These are phyloP conservation scores for Lentinula sp. DNA, from an alignment of 768 basidiomycete genomes.

Conservation along the genomic window DNA sequence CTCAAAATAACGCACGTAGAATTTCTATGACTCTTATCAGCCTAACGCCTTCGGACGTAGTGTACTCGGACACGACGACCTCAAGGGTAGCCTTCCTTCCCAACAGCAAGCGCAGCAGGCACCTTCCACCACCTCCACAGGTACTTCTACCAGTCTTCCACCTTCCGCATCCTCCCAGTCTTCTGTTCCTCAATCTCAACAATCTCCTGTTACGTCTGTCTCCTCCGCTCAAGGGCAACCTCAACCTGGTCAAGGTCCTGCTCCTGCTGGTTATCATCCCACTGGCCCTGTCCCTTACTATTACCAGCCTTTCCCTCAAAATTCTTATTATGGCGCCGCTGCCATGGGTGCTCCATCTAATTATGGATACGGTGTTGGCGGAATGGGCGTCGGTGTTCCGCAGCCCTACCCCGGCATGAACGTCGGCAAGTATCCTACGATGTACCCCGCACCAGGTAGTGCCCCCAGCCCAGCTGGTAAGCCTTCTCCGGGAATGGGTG, in stretches of 20 bases:
- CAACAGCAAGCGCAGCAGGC: conserved; percentile 44
- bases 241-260: conserved; percentile 47
- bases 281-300: conserved; percentile 45
- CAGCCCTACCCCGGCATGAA: conserved; percentile 40
- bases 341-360: conserved; percentile 32
- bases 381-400: conserved; percentile 29
- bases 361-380: conserved; percentile 39
- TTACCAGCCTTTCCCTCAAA: conserved; percentile 61
- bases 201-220: conserved; percentile 36
- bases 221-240: conserved; percentile 48
- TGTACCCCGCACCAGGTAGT: conserved; percentile 63
- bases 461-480: conserved; percentile 62
- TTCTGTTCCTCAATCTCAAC: conserved; percentile 31
- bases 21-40: conserved; percentile 78
- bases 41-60: conserved; percentile 60
- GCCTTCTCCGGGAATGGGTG: conserved; percentile 40
- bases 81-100: conserved; percentile 59
- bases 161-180: conserved; percentile 46
- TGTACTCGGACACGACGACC: conserved; percentile 67
- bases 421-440: conserved; percentile 71
- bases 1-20: conserved; percentile 31
- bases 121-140: conserved; percentile 14
- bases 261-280: conserved; percentile 38
- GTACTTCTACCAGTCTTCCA: conserved; percentile 29
- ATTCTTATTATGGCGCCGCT: conserved; percentile 39